These are phyloP conservation scores for Selenicereus undatus DNA, from an alignment of 148 eudicot genomes.

Conservation along the genomic window DNA sequence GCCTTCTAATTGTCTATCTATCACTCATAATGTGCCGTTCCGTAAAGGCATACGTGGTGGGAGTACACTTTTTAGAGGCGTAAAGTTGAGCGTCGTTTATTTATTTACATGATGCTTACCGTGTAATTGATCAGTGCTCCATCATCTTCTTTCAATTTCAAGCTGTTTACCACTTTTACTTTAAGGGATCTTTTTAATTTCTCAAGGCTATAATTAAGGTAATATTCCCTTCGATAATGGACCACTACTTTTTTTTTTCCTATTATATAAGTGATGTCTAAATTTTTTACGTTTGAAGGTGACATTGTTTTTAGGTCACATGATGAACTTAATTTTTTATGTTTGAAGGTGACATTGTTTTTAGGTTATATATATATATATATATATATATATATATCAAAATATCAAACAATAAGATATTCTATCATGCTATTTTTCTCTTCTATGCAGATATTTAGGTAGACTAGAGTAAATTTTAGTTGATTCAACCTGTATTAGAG, in stretches of 20 bases:
- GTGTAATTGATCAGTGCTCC: not conserved
- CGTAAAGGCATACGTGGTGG: not conserved
- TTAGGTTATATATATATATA: not conserved
- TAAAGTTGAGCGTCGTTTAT: not conserved
- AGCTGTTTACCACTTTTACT: not conserved
- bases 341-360: too few relatives aligned
- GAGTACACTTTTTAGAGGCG: not conserved
- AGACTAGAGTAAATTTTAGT: too few relatives aligned
- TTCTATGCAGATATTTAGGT: too few relatives aligned
- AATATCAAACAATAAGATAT: too few relatives aligned
- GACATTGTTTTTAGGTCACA: not conserved
- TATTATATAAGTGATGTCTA: too few relatives aligned
- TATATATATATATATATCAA: too few relatives aligned
- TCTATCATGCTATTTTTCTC: too few relatives aligned
- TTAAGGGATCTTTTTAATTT: not conserved
- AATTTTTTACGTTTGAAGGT: not conserved
- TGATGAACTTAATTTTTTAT: not conserved
- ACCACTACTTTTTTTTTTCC: not conserved
- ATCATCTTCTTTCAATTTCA: not conserved
- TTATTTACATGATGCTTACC: not conserved
- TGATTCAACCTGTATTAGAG: too few relatives aligned
- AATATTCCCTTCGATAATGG: not conserved
- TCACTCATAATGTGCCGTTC: not conserved
- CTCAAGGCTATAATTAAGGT: not conserved
- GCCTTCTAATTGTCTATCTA: too few relatives aligned